phyloP scores from a whole-genome alignment of 2,329 filamentous ascomycete genomes.

The Fusarium sp. region DNA sequence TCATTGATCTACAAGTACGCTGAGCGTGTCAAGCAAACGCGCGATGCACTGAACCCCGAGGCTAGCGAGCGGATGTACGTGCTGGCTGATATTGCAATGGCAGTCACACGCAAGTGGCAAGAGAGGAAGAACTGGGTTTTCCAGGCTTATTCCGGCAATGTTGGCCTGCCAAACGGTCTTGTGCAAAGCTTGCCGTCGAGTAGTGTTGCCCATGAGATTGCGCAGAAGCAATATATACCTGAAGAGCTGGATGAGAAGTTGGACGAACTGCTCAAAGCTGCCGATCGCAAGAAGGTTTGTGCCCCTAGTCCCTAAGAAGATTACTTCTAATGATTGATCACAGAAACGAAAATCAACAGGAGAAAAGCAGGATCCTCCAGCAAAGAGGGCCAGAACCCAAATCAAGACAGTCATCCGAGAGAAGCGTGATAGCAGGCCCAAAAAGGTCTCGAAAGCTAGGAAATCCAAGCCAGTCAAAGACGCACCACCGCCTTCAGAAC shows the following conservation, averaged over 20 bases:
- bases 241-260: constrained; percentile 79
- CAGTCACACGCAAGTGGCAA: constrained; percentile 84
- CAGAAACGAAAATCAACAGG: constrained; percentile 67
- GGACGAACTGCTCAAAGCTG: constrained; percentile 69
- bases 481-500: constrained; percentile 53
- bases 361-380: constrained; percentile 57
- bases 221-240: constrained; percentile 84
- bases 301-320: background rate
- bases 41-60: constrained; percentile 76
- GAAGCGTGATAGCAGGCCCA: constrained; percentile 46
- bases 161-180: constrained; percentile 80
- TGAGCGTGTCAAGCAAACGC: constrained; percentile 89
- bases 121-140: constrained; percentile 87
- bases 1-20: constrained; percentile 91
- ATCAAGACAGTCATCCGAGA: constrained; percentile 49
- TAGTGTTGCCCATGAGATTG: constrained; percentile 82
- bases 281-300: constrained; percentile 78
- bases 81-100: constrained; percentile 85
- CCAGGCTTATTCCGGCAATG: constrained; percentile 82
- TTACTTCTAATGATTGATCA: constrained; percentile 36
- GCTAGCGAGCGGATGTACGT: constrained; percentile 82
- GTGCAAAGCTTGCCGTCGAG: constrained; percentile 81
- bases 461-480: constrained; percentile 42
- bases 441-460: constrained; percentile 49
- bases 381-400: constrained; percentile 51